Conservation (phyloP, 2,329 filamentous ascomycete species). For the Emmonsia crescens region DNA sequence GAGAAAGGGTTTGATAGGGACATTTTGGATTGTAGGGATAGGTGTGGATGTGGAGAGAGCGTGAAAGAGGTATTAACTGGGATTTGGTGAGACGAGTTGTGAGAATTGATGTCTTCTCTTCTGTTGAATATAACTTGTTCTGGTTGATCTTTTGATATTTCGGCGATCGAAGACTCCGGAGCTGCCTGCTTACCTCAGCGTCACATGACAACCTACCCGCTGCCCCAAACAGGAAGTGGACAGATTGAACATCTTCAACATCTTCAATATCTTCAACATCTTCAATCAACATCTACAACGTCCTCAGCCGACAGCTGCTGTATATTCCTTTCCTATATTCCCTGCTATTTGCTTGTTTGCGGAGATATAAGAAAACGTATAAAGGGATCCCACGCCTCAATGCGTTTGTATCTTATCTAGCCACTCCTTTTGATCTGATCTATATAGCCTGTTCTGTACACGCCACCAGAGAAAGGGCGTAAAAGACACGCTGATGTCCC, state of each 20-base stretch:
- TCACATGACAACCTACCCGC: not conserved
- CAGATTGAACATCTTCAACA: conserved; percentile 3
- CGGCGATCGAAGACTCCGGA: not conserved
- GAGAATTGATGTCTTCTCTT: not conserved
- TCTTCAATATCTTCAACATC: not conserved
- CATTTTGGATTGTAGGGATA: conserved; percentile 21
- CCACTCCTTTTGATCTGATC: not conserved
- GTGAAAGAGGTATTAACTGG: not conserved
- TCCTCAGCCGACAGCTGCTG: not conserved
- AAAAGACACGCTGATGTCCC: conserved; percentile 40
- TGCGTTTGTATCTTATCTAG: not conserved
- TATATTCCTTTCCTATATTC: not conserved
- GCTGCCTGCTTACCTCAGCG: not conserved
- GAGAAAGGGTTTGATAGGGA: conserved; percentile 30
- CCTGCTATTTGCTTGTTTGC: not conserved
- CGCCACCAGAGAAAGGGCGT: not conserved
- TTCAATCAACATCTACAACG: not conserved
- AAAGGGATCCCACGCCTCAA: not conserved
- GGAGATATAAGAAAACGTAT: not conserved
- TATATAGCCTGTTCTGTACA: not conserved
- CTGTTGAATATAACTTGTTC: not conserved
- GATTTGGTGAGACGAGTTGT: not conserved
- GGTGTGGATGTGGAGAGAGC: not conserved
- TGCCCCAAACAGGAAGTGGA: not conserved
- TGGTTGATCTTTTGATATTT: not conserved